Evolutionary conservation across 805 yeast species (phyloP).

Genomic region (Hanseniaspora meyeri): DNA sequence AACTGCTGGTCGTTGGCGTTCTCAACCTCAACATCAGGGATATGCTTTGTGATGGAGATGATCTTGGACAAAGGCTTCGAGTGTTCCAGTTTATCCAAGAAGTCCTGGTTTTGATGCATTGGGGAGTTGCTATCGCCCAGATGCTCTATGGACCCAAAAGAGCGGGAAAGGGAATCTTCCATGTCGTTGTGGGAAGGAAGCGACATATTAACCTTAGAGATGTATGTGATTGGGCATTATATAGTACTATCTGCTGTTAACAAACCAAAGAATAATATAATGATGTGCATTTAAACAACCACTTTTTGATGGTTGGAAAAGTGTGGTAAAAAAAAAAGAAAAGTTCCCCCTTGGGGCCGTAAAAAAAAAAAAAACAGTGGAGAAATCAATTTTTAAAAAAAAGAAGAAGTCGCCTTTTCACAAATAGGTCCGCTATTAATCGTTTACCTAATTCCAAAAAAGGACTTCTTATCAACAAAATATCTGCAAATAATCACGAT

Average conservation of each 20-base stretch:
- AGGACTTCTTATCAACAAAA: background rate
- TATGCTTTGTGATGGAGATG: constrained; percentile 12
- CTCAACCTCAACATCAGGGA: constrained; percentile 12
- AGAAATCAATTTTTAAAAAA: background rate
- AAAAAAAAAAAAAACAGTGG: background rate
- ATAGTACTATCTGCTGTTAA: background rate
- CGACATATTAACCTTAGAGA: background rate
- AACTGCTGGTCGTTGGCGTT: background rate
- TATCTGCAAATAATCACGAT: too few species aligned
- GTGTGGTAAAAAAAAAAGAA: background rate
- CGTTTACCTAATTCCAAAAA: too few species aligned
- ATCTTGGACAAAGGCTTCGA: constrained; percentile 11
- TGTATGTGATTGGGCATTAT: too few species aligned
- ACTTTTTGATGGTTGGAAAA: background rate
- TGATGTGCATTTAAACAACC: background rate
- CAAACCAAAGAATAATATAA: background rate
- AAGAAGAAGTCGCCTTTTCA: too few species aligned
- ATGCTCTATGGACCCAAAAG: constrained; percentile 7
- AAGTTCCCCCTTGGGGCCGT: background rate
- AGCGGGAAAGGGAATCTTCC: background rate
- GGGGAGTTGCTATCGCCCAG: background rate
- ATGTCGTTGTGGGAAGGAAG: background rate
- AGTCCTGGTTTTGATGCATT: background rate
- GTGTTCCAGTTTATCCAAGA: constrained; percentile 6
- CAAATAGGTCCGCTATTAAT: too few species aligned